Base-by-base conservation (phyloP, 805 yeast genomes). In the Hanseniaspora guilliermondii region DNA sequence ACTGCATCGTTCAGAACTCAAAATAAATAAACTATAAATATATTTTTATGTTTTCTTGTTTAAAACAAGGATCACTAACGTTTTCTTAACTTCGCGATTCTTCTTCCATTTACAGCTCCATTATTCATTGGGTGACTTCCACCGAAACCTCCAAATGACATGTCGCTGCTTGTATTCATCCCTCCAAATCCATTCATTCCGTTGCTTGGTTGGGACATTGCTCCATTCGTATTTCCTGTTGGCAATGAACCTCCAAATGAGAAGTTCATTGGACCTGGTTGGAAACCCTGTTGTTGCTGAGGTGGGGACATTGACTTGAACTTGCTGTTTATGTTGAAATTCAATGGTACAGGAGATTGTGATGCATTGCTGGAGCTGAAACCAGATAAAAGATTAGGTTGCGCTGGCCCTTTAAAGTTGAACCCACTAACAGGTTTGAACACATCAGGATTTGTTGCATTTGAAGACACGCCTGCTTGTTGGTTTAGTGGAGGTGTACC, bases 161-260 rank as follows among this genome's bases (percentile, higher is more conserved):
- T 53, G 30, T 47, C 53, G 11, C 40, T 45, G 21, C 49, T 47
- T 17, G 41, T 46, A 30, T 42, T 59, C 30, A 55, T 42, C 17
- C 39, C 47, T 24, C 30, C 33, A 30, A 30, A 30, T 30, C 33
- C 33, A 30, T 30, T 9, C 33, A 30, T 30, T 30, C 33, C 46
- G 45, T 53, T 56, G 35, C 8, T 40, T 1, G 44, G 19, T n/a
- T 22, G 37, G 17, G 47, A 36, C 36, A n/a, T 14, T 30, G 14
- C n/a, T 4, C 17, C 25, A 12, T 11, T 14, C 17, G 19, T 27
- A 21, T 32, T 44, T n/a, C 35, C 22, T 16, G 32, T 3, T 42
- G 68, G 68, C 21, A 65, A 41, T 39, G 58, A 59, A 49, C 68
- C 63, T 21, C 59, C 59, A n/a, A 58, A 56, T 5, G 59, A 57